A percentile compares a stretch with the other conserved stretches of the same genome.
Evolutionary conservation across 2,329 filamentous ascomycete species (phyloP).

Genomic region (Talaromyces funiculosus): DNA sequence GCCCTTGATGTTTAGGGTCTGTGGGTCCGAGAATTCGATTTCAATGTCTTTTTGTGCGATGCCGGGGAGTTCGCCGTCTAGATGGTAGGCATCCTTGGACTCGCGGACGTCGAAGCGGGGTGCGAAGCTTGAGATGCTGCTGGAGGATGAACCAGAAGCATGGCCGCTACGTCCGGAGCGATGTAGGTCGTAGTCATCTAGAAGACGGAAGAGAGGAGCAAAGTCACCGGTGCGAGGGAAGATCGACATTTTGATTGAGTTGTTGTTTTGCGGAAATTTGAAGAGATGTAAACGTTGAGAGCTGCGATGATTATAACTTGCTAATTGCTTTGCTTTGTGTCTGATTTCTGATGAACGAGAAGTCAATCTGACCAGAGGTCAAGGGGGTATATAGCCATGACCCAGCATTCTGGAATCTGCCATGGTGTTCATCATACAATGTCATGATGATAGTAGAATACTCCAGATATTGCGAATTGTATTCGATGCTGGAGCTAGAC

Average conservation of each 20-base stretch:
- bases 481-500: not conserved
- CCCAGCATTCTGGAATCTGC: constrained; percentile 12
- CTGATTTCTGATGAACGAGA: constrained; percentile 5
- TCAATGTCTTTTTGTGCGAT: constrained; percentile 37
- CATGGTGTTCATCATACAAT: not conserved
- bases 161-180: constrained; percentile 14
- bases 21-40: constrained; percentile 38
- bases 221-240: constrained; percentile 25
- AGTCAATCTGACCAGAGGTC: not conserved
- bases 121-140: constrained; percentile 23
- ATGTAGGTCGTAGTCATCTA: constrained; percentile 30
- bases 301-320: not conserved
- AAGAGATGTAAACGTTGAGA: not conserved
- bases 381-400: constrained; percentile 1
- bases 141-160: not conserved
- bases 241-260: constrained; percentile 17
- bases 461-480: not conserved
- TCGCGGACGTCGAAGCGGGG: constrained; percentile 41
- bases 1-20: constrained; percentile 37
- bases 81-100: constrained; percentile 32
- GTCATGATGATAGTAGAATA: constrained; percentile 5
- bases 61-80: constrained; percentile 41
- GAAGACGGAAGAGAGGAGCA: constrained; percentile 33
- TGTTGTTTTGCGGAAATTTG: not conserved
- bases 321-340: not conserved